A percentile compares a stretch with the other conserved stretches of the same genome.
These are phyloP conservation scores for Candida methanosorbosa DNA, from an alignment of 805 yeast species.

Conservation along the genomic window DNA sequence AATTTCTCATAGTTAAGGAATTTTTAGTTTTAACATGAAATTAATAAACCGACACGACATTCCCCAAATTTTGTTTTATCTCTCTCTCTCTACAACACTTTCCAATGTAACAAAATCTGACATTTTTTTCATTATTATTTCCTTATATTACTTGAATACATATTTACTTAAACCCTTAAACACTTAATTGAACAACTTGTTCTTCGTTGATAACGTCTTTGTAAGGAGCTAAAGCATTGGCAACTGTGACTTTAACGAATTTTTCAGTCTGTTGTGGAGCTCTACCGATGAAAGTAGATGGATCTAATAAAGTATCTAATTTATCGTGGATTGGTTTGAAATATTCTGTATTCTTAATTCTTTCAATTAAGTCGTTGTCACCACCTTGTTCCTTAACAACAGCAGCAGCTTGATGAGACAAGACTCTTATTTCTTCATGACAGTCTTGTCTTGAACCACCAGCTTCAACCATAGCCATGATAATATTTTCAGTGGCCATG, in stretches of 20 bases:
- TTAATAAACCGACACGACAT: too few species aligned
- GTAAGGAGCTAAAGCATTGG: conserved; percentile 69
- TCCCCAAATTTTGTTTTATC: too few species aligned
- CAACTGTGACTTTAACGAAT: conserved; percentile 79
- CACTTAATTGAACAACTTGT: conserved; percentile 74
- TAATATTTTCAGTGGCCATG: conserved; percentile 98
- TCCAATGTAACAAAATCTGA: too few species aligned
- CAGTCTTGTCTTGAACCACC: conserved; percentile 98
- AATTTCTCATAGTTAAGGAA: too few species aligned
- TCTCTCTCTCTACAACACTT: too few species aligned
- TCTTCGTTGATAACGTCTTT: conserved; percentile 50
- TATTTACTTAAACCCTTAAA: too few species aligned
- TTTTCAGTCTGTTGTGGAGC: conserved; percentile 98
- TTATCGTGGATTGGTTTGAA: conserved; percentile 86
- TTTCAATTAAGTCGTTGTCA: conserved; percentile 91
- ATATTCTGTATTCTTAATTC: conserved; percentile 68
- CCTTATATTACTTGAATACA: too few species aligned
- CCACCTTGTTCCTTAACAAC: conserved; percentile 98
- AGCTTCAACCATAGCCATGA: conserved; percentile 99
- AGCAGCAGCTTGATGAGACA: conserved; percentile 94
- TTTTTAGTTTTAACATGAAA: too few species aligned
- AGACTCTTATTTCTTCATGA: conserved; percentile 94
- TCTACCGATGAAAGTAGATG: conserved; percentile 93
- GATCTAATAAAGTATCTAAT: conserved; percentile 75
- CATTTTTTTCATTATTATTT: too few species aligned